Evolutionary conservation across 495 filamentous ascomycete genomes (phyloP).

Genomic region (Glonium stellatum): DNA sequence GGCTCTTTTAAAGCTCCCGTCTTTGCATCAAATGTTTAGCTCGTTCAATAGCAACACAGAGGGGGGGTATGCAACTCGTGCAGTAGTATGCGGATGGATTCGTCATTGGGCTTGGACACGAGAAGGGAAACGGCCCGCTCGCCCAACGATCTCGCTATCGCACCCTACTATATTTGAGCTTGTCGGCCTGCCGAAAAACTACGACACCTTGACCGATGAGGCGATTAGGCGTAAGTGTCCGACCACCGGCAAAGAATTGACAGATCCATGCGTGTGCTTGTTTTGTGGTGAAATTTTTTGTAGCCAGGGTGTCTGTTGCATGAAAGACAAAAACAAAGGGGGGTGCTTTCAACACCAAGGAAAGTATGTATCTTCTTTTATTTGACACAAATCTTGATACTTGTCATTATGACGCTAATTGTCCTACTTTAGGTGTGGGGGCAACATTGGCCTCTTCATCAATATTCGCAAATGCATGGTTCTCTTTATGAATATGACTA

Average conservation of each 20-base stretch:
- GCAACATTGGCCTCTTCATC: conserved; percentile 83
- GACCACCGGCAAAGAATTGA: conserved; percentile 80
- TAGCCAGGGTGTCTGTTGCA: conserved; percentile 86
- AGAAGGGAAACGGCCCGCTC: conserved; percentile 22
- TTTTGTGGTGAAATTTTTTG: conserved; percentile 97
- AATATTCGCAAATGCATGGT: conserved; percentile 93
- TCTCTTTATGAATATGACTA: conserved; percentile 71
- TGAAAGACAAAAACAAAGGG: conserved; percentile 61
- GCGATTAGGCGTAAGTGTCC: conserved; percentile 79
- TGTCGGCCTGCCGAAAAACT: conserved; percentile 83
- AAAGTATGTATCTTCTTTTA: conserved; percentile 54
- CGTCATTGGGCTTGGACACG: conserved; percentile 45
- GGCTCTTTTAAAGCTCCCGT: conserved; percentile 63
- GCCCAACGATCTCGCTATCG: conserved; percentile 45
- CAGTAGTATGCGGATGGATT: conserved; percentile 74
- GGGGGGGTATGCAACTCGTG: conserved; percentile 36
- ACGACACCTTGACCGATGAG: conserved; percentile 87
- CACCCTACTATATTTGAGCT: conserved; percentile 93
- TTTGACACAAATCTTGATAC: not conserved
- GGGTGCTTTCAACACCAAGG: conserved; percentile 84
- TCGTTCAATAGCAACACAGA: conserved; percentile 30
- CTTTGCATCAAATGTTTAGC: conserved; percentile 69
- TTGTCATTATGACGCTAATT: not conserved
- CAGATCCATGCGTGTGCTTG: conserved; percentile 83
- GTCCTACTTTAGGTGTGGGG: conserved; percentile 61